phyloP scores from a whole-genome alignment of 306 rosid genomes.

The Corylus heterophylla region DNA sequence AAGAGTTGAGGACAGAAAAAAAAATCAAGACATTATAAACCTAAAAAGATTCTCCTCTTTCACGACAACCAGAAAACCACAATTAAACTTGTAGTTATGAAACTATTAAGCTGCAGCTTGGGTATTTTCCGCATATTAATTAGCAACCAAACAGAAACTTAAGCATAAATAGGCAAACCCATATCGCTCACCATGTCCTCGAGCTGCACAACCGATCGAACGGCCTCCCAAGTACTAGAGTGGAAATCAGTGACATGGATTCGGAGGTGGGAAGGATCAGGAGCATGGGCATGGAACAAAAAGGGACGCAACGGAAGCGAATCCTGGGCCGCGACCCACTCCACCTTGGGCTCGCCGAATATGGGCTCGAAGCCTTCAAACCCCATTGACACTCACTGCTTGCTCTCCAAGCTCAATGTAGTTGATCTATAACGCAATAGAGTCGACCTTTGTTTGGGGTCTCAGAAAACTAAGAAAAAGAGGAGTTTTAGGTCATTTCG shows the following conservation, averaged over 20 bases:
- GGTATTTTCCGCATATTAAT: not conserved
- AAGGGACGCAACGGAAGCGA: constrained; percentile 36
- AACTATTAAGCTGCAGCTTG: not conserved
- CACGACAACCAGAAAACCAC: not conserved
- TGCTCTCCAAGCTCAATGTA: not conserved
- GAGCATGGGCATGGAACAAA: constrained; percentile 55
- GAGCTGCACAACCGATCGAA: constrained; percentile 56
- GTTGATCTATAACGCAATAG: not conserved
- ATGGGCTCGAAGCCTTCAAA: constrained; percentile 61
- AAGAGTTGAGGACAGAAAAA: not conserved
- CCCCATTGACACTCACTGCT: constrained; percentile 42
- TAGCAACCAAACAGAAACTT: not conserved
- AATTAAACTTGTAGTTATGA: not conserved
- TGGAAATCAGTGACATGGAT: constrained; percentile 71
- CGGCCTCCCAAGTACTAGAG: constrained; percentile 66
- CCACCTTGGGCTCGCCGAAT: constrained; percentile 63
- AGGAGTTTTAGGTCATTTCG: not conserved
- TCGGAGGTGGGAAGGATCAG: constrained; percentile 53
- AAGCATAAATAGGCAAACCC: not conserved
- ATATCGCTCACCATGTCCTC: constrained; percentile 68
- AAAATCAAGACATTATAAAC: not conserved
- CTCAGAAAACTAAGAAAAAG: not conserved
- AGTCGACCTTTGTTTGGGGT: constrained; percentile 4
- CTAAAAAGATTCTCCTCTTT: not conserved
- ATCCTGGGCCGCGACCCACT: constrained; percentile 25